Percentiles rank a stretch among this genome's conserved stretches.
Conservation (phyloP, 2,329 filamentous ascomycete species). For the Rachicladosporium sp. region DNA sequence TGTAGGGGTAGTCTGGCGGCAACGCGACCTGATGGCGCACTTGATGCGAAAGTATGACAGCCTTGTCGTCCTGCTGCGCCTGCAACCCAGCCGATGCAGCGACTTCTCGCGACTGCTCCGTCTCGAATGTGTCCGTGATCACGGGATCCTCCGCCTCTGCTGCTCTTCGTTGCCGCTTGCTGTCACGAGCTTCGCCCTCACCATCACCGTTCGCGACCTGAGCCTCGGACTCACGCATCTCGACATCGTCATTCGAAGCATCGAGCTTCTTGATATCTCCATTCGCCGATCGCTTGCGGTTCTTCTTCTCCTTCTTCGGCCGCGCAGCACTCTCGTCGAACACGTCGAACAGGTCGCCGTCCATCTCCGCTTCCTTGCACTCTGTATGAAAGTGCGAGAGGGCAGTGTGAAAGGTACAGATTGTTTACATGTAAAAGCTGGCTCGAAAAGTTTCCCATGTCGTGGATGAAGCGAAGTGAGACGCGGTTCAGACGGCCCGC, state of each 20-base stretch:
- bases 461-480: no score
- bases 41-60: slow-evolving; percentile 84
- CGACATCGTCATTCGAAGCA: slow-evolving; percentile 14
- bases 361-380: background rate
- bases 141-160: slow-evolving; percentile 58
- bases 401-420: no score
- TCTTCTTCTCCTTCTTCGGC: slow-evolving; percentile 27
- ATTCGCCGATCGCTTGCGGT: slow-evolving; percentile 78
- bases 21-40: slow-evolving; percentile 96
- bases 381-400: background rate
- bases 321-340: slow-evolving; percentile 20
- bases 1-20: slow-evolving; percentile 62
- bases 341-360: slow-evolving; percentile 23
- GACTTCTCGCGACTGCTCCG: slow-evolving; percentile 83
- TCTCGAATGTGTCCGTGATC: slow-evolving; percentile 87
- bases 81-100: slow-evolving; percentile 62
- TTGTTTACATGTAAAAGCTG: no score
- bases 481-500: no score
- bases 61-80: slow-evolving; percentile 49
- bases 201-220: slow-evolving; percentile 29
- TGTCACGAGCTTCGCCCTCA: slow-evolving; percentile 36
- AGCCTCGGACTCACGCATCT: slow-evolving; percentile 18
- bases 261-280: slow-evolving; percentile 51
- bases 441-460: no score
- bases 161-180: slow-evolving; percentile 53